A percentile compares a stretch with the other conserved stretches of the same genome.
These are phyloP conservation scores for Backusella psychrophila DNA, from an alignment of 192 early-diverging fungal genomes.

Conservation along the genomic window DNA sequence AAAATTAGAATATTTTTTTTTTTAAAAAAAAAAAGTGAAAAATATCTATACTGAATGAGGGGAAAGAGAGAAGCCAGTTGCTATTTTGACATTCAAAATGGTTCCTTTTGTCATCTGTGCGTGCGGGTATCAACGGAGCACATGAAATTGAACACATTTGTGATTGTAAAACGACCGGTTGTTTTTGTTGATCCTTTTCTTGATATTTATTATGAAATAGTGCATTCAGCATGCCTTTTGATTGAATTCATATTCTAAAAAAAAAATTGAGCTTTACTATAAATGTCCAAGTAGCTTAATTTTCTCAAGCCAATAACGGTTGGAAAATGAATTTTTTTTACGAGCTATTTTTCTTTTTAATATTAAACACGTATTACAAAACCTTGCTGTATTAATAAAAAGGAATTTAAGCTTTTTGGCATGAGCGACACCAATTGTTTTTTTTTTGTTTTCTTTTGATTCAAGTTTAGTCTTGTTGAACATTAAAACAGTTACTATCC, in stretches of 20 bases:
- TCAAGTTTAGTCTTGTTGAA: not conserved
- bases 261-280: not conserved
- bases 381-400: not conserved
- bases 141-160: not conserved
- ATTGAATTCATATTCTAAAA: not conserved
- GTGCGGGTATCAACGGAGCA: not conserved
- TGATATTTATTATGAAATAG: not conserved
- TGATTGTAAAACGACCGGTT: not conserved
- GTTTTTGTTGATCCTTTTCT: not conserved
- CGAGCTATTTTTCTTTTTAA: not conserved
- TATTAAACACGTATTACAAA: not conserved
- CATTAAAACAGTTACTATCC: not conserved
- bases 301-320: not conserved
- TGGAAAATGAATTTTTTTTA: not conserved
- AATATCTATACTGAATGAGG: not conserved
- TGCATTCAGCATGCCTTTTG: not conserved
- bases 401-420: not conserved
- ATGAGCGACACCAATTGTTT: not conserved
- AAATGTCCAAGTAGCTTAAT: not conserved
- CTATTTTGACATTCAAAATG: not conserved
- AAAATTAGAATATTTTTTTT: not conserved
- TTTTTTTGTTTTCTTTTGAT: not conserved
- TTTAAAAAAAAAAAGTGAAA: not conserved
- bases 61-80: not conserved
- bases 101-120: not conserved